Percentiles rank a stretch among this genome's conserved stretches.
phyloP scores from a whole-genome alignment of 2,329 filamentous ascomycete species.

The Balansia obtecta region DNA sequence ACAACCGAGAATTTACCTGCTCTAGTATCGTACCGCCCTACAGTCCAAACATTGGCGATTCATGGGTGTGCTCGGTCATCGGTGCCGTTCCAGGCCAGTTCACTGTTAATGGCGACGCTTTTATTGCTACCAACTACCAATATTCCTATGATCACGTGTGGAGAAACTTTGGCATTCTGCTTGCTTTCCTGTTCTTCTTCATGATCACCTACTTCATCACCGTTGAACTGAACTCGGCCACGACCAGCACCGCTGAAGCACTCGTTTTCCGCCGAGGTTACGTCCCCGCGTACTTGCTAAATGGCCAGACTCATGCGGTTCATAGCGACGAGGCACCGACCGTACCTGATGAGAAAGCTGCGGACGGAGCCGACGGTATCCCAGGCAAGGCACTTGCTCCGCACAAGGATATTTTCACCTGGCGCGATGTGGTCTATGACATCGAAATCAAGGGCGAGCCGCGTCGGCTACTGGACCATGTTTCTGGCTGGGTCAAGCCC shows the following conservation, averaged over 20 bases:
- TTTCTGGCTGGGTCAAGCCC: constrained; percentile 82
- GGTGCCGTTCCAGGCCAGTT: constrained; percentile 41
- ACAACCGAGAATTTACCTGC: constrained; percentile 44
- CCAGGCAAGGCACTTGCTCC: constrained; percentile 23
- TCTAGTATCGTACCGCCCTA: constrained; percentile 35
- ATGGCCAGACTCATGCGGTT: constrained; percentile 16
- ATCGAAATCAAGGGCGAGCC: constrained; percentile 61
- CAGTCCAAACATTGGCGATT: constrained; percentile 27
- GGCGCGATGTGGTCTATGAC: constrained; percentile 62
- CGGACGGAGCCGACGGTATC: constrained; percentile 4
- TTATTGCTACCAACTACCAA: constrained; percentile 40
- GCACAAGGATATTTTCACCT: constrained; percentile 56
- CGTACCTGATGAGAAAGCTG: constrained; percentile 11
- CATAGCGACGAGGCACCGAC: constrained; percentile 19
- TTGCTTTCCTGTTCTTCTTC: constrained; percentile 53
- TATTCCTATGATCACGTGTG: constrained; percentile 48
- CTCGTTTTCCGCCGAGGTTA: constrained; percentile 52
- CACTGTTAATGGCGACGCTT: constrained; percentile 48
- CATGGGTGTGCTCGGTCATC: constrained; percentile 39
- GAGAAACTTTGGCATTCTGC: constrained; percentile 58
- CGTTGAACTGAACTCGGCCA: constrained; percentile 52
- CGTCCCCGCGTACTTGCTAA: constrained; percentile 29
- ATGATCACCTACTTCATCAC: constrained; percentile 49
- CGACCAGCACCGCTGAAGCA: constrained; percentile 51
- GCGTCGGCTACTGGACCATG: constrained; percentile 63